Conservation (phyloP, 2,329 filamentous ascomycete species). For the Didymellaceae sp. region DNA sequence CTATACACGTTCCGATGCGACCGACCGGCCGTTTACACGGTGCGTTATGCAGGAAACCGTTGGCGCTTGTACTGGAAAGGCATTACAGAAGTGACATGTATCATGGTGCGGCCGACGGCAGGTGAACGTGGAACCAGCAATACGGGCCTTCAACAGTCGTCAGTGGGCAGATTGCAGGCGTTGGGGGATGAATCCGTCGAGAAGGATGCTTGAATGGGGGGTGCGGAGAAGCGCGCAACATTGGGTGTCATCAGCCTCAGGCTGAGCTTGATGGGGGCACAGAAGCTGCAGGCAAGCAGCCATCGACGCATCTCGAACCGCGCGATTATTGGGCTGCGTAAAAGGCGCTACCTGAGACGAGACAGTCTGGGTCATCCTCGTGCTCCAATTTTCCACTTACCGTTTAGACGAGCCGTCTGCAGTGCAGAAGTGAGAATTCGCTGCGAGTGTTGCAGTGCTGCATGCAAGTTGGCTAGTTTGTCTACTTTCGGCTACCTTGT, state of each 20-base stretch:
- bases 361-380: constrained; percentile 12
- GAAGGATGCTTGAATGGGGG: neutral
- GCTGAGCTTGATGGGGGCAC: constrained; percentile 9
- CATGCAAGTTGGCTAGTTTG: constrained; percentile 9
- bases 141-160: constrained; percentile 1
- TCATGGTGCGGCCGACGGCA: neutral
- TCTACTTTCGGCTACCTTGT: constrained; percentile 10
- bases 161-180: neutral
- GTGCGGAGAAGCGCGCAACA: constrained; percentile 17
- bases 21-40: constrained; percentile 3
- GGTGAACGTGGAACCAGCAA: constrained; percentile 1
- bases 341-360: constrained; percentile 7
- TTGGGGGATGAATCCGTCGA: neutral
- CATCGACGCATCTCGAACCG: constrained; percentile 10
- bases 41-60: constrained; percentile 11
- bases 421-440: constrained; percentile 14
- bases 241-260: constrained; percentile 1
- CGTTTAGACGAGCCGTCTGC: constrained; percentile 6
- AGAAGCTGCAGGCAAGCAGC: constrained; percentile 3
- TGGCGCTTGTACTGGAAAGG: constrained; percentile 7
- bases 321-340: constrained; percentile 5
- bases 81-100: constrained; percentile 4
- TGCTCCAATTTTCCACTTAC: constrained; percentile 7
- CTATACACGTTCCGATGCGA: constrained; percentile 14
- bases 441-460: constrained; percentile 11